phyloP scores from a whole-genome alignment of 768 basidiomycete species.

The Amanita thiersii region DNA sequence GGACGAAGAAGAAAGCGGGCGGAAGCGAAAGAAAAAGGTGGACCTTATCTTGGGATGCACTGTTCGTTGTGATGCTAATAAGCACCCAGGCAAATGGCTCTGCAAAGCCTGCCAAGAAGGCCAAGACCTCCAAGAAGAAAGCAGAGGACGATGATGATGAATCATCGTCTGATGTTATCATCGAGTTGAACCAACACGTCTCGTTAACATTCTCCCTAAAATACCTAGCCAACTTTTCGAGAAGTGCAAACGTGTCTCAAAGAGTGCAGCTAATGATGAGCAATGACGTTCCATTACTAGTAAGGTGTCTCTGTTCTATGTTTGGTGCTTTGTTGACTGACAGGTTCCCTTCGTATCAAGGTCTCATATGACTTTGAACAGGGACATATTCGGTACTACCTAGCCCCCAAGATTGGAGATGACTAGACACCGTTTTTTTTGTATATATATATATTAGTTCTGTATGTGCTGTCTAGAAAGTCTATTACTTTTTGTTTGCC shows the following conservation, averaged over 20 bases:
- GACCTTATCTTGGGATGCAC: neutral
- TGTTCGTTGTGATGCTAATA: conserved; percentile 7
- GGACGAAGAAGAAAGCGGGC: conserved; percentile 43
- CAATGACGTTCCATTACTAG: conserved; percentile 85
- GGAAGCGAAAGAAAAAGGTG: conserved; percentile 73
- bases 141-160: conserved; percentile 44
- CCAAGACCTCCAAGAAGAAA: conserved; percentile 44
- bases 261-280: conserved; percentile 83
- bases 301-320: conserved; percentile 27
- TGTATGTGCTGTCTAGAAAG: no score
- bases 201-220: conserved; percentile 92
- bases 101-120: conserved; percentile 36
- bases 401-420: conserved; percentile 93
- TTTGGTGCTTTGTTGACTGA: conserved; percentile 5
- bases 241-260: conserved; percentile 67
- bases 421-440: conserved; percentile 33
- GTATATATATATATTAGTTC: neutral
- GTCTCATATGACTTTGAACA: conserved; percentile 87
- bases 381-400: conserved; percentile 88
- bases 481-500: no score
- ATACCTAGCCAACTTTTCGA: conserved; percentile 95
- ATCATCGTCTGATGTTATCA: conserved; percentile 38
- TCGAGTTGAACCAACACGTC: conserved; percentile 88
- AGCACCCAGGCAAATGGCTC: conserved; percentile 23
- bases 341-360: conserved; percentile 24